Base-by-base conservation (phyloP, 2,329 filamentous ascomycete species). In the Geoglossum cookeanum region DNA sequence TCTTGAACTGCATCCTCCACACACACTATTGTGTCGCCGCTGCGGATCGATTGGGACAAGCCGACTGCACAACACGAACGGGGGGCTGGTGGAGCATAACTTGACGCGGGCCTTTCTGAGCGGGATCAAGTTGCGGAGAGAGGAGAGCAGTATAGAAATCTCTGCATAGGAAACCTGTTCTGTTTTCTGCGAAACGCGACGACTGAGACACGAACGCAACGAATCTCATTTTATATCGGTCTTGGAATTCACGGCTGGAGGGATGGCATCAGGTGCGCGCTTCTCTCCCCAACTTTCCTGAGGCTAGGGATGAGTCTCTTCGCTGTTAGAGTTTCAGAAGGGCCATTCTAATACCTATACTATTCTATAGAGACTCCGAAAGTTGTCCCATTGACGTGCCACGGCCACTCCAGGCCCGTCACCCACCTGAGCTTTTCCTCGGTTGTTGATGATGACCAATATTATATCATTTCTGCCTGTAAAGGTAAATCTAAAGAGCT, bases 381-480 rank as follows among this genome's bases (percentile, higher is more conserved):
- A 64, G 87, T 89, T 58, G 88, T 95, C 57, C 90, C 90, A 58
- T 73, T 96, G 68, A 96, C 90, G 62, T 96, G 90, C 70, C 90
- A 96, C 70, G 90, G 90, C 61, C 90, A 96, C 70, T 94, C 90
- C 56, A 82, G 90, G 59, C 90, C 90, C 1, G 89, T 96, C 56
- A 88, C 90, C 5, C 90, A 96, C 69, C 79, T 95, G 65, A 85
- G 82, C 69, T 96, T 96, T 72, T 96, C 90, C 29, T 80, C 84
- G 11, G 76, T 90, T 13, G 80, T 89, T 61, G 84, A 88, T 66
- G 84, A 89, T 63, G 86, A 88, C 61, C 80, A 84, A 62, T 96
- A 92, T 71, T 95, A 92, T 69, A 77, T 96, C 66, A 90, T 96
- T 62, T 95, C 90, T 30, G 89, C 90, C 62, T 92, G 88, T 76